Conservation (phyloP, 1,284 basidiomycete genomes). For the Tylopilus sp. region DNA sequence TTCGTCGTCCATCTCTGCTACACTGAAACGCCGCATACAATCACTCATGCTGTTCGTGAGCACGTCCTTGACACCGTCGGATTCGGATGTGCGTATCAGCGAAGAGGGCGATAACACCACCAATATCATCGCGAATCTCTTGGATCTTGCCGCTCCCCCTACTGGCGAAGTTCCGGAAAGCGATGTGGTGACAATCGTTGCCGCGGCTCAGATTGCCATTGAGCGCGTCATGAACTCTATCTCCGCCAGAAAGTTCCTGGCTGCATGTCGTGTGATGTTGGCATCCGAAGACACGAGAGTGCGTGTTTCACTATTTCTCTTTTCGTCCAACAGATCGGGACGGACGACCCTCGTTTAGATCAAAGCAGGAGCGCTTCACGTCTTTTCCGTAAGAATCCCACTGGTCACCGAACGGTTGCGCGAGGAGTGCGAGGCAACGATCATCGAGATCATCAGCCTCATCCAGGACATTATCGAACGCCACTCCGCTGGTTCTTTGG, state of each 20-base stretch:
- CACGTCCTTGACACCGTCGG: conserved; percentile 43
- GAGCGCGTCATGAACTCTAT: conserved; percentile 54
- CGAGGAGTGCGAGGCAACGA: conserved; percentile 43
- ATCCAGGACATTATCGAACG: conserved; percentile 48
- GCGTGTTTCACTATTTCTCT: conserved; percentile 5
- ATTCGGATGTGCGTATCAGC: conserved; percentile 33
- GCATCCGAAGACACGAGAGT: conserved; percentile 49
- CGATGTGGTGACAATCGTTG: conserved; percentile 41
- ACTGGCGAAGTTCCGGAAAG: conserved; percentile 8
- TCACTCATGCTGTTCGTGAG: conserved; percentile 56
- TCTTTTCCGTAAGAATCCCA: conserved; percentile 64
- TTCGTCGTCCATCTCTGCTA: conserved; percentile 39
- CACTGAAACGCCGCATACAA: conserved; percentile 58
- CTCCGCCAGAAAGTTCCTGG: conserved; percentile 63
- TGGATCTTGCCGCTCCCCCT: conserved; percentile 27
- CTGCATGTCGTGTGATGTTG: conserved; percentile 51
- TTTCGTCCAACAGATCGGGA: background rate
- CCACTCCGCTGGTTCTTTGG: conserved; percentile 39
- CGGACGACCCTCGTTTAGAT: conserved; percentile 39
- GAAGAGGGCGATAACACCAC: conserved; percentile 32
- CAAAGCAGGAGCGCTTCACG: conserved; percentile 57
- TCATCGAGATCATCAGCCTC: conserved; percentile 50
- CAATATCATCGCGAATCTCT: conserved; percentile 28
- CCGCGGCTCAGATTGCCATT: conserved; percentile 48
- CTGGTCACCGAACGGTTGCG: conserved; percentile 61